Base-by-base conservation (phyloP, 306 rosid species). In the Lathyrus oleraceus region DNA sequence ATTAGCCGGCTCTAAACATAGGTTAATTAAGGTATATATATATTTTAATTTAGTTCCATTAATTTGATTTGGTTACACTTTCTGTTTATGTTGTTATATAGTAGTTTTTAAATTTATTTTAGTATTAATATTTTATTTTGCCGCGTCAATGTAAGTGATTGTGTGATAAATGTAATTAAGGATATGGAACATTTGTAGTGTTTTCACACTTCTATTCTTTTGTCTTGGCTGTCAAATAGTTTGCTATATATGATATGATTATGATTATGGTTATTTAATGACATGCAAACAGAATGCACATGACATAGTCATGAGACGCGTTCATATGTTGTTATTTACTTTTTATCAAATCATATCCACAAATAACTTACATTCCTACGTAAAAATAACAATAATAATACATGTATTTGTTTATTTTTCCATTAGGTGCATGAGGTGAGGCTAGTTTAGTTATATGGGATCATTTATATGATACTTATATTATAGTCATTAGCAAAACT, bases 1-100 rank as follows among this genome's bases (percentile, higher is more conserved):
- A 70, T 71, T 71, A 85, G 96, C 96, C 90, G 96, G 96, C 96
- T 87, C 71, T 69, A 72, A 60, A 38, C 40, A 7, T 32, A 48
- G 13, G 21, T 54, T 10, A 21, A 19, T 10, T 61, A 38, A n/a
- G 49, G 32, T 45, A 61, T 58, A 53, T 62, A n/a, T n/a, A n/a
- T n/a, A n/a, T 72, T 48, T 48, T 72, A 40, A 59, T 67, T 59
- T 70, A 16, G 43, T 32, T 36, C 11, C 61, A 23, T 56, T 56
- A 13, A 7, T 25, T 57, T 57, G 15, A 63, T 69, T 78, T 63
- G 69, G 65, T 79, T 57, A n/a, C 51, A 17, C 48, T 76, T 76
- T 76, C 71, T 76, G 71, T 75, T 81, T 25, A 69, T 69, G 83
- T 70, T 73, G 43, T 70, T 79, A 44, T 81, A 68, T 63, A 53